phyloP scores from a whole-genome alignment of 2,329 filamentous ascomycete species.

The Aspergillus brunneoviolaceus region DNA sequence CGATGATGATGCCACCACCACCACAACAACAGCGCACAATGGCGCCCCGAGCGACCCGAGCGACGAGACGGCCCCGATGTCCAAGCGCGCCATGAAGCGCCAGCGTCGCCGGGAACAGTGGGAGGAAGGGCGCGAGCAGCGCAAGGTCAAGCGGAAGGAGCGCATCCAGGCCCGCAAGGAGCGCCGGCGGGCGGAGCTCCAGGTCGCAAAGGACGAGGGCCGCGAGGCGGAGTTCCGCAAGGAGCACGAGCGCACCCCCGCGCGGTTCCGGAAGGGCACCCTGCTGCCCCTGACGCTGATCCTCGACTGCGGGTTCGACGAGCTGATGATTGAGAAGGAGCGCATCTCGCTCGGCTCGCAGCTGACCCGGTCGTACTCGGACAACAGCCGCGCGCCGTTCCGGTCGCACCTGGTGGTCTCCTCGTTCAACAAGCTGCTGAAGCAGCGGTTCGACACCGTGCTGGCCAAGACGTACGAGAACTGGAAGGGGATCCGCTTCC shows the following conservation, averaged over 20 bases:
- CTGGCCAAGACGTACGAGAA: constrained; percentile 68
- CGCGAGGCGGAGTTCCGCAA: constrained; percentile 30
- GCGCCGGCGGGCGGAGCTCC: constrained; percentile 44
- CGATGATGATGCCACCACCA: not conserved
- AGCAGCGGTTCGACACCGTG: constrained; percentile 75
- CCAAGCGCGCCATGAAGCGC: constrained; percentile 86
- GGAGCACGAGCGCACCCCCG: constrained; percentile 23
- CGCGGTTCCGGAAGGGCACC: constrained; percentile 39
- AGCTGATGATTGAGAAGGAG: constrained; percentile 85
- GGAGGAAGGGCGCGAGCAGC: constrained; percentile 67
- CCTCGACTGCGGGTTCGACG: constrained; percentile 89
- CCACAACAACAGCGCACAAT: not conserved
- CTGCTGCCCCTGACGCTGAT: constrained; percentile 77
- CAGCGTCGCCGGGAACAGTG: constrained; percentile 69
- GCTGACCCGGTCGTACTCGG: constrained; percentile 83
- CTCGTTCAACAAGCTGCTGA: constrained; percentile 72
- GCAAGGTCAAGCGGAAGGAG: constrained; percentile 59
- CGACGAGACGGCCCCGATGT: constrained; percentile 49
- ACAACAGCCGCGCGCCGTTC: constrained; percentile 70
- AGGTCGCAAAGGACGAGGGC: constrained; percentile 34
- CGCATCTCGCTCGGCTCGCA: constrained; percentile 78
- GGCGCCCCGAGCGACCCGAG: constrained; percentile 7
- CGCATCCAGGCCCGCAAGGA: constrained; percentile 55
- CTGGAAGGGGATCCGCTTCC: constrained; percentile 77
- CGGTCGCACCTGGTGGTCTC: constrained; percentile 73